These are phyloP conservation scores for Oligophagozyma castellii DNA, from an alignment of 1,139 yeast genomes.

Conservation along the genomic window DNA sequence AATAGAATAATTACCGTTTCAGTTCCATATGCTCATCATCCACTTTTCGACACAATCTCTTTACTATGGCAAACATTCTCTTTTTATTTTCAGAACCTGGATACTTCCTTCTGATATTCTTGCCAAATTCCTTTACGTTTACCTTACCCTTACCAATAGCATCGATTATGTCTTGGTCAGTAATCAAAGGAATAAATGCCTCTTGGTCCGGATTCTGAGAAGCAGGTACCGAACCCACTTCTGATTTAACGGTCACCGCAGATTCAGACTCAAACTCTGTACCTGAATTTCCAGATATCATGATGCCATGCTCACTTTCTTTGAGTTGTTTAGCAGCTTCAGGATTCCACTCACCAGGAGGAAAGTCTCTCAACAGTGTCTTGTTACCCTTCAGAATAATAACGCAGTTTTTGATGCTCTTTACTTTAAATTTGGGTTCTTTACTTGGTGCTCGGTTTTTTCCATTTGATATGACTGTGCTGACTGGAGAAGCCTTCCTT, in stretches of 20 bases:
- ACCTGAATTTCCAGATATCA: too few relatives aligned
- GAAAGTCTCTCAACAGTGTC: slow-evolving; percentile 50
- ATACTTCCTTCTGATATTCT: slow-evolving; percentile 46
- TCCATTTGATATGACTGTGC: background rate
- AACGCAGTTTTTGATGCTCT: slow-evolving; percentile 47
- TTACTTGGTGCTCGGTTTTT: slow-evolving; percentile 3
- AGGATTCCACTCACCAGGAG: slow-evolving; percentile 79
- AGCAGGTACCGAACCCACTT: slow-evolving; percentile 6
- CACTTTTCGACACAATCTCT: slow-evolving; percentile 46
- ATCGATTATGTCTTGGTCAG: slow-evolving; percentile 57
- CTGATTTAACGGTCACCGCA: slow-evolving; percentile 7
- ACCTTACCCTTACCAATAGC: slow-evolving; percentile 32
- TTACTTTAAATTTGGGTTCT: slow-evolving; percentile 33
- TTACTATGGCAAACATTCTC: slow-evolving; percentile 53
- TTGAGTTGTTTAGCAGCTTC: slow-evolving; percentile 32
- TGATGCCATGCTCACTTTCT: slow-evolving; percentile 29
- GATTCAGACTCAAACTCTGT: too few relatives aligned
- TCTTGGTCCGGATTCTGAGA: slow-evolving; percentile 11
- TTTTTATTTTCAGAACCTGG: slow-evolving; percentile 53
- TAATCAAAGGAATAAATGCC: slow-evolving; percentile 27
- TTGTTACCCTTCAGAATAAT: slow-evolving; percentile 55
- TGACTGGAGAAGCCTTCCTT: slow-evolving; percentile 6
- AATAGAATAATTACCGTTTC: too few relatives aligned
- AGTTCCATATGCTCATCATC: slow-evolving; percentile 54
- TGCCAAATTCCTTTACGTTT: slow-evolving; percentile 51